Base-by-base conservation (phyloP, 768 basidiomycete species). In the Kondoa subrosea region DNA sequence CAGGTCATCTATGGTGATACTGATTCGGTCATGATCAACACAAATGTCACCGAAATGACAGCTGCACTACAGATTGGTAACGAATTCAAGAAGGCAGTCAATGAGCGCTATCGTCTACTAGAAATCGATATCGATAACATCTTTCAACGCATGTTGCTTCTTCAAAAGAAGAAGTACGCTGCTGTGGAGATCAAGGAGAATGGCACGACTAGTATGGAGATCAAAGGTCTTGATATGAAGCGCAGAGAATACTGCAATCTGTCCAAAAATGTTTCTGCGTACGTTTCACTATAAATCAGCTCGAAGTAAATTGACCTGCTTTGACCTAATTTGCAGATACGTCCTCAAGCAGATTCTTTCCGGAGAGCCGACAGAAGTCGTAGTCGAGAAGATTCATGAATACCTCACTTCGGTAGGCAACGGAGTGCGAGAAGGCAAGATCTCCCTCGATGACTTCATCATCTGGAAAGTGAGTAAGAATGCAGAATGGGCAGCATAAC, bases 131-230 rank as follows among this genome's bases (percentile, higher is more conserved):
- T 96, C 17, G 93, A 99, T 74, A 85, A 87, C 1, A 83, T 97
- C 34, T 99, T 99, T 80, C 85, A 93, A 74, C 84, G 95, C 0
- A 81, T 99, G 56, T 78, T 99, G 1, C 82, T 99, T 14, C 79
- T 99, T 66, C 93, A 97, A 75, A 99, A 99, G 83, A 99, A 99
- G 81, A 97, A 99, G 78, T 99, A 99, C 72, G 95, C 95, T 0
- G 95, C 95, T 0, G 81, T 96, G 76, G 96, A 95, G 78, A 85
- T 96, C 56, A 89, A 91, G 73, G 89, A 91, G 71, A 85, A 85
- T 30, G 82, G 82, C 0, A 68, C 66, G 8, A 87, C 88, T 0
- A 84, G 83, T 16, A 88, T 84, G 1, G 95, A 99, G 74, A 81
- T 99, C 77, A 99, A 99, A 74, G 95, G 95, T 77, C 80, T 99